Evolutionary conservation across 805 yeast genomes (phyloP).

Genomic region (Kazachstania africana): DNA sequence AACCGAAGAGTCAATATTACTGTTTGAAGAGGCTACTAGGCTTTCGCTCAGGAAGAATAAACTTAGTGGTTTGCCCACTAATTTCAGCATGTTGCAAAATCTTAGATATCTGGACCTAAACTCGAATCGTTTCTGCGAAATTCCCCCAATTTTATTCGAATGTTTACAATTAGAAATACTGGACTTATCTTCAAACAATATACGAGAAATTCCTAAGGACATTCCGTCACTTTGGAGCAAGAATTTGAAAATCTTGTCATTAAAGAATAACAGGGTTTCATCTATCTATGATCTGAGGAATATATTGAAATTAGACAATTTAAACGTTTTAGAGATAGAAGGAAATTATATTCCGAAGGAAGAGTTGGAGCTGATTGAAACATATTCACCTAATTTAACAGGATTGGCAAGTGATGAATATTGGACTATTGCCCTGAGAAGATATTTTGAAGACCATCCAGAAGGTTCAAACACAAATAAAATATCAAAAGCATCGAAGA

Average conservation of each 20-base stretch:
- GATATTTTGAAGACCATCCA: conserved; percentile 15
- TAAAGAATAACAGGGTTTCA: conserved; percentile 45
- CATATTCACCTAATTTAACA: conserved; percentile 26
- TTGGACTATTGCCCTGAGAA: conserved; percentile 23
- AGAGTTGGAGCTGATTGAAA: conserved; percentile 34
- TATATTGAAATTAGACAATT: conserved; percentile 37
- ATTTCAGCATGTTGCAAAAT: conserved; percentile 32
- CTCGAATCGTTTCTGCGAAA: conserved; percentile 39
- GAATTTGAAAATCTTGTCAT: conserved; percentile 44
- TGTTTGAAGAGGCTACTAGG: conserved; percentile 33
- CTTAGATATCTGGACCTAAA: conserved; percentile 57
- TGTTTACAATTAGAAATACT: conserved; percentile 44
- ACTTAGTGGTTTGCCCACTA: conserved; percentile 36
- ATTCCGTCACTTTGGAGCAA: conserved; percentile 29
- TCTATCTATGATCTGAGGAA: conserved; percentile 38
- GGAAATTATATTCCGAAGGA: conserved; percentile 45
- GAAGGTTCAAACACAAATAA: conserved; percentile 3
- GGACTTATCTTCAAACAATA: conserved; percentile 49
- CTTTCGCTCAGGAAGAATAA: conserved; percentile 44
- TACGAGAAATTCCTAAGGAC: conserved; percentile 37
- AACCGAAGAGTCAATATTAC: conserved; percentile 29
- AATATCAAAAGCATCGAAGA: conserved; percentile 50
- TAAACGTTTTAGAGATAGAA: conserved; percentile 49
- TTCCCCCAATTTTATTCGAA: conserved; percentile 37
- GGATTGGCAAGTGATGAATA: conserved; percentile 31